Conservation (phyloP, 495 filamentous ascomycete species). For the Penicillium paxilli region DNA sequence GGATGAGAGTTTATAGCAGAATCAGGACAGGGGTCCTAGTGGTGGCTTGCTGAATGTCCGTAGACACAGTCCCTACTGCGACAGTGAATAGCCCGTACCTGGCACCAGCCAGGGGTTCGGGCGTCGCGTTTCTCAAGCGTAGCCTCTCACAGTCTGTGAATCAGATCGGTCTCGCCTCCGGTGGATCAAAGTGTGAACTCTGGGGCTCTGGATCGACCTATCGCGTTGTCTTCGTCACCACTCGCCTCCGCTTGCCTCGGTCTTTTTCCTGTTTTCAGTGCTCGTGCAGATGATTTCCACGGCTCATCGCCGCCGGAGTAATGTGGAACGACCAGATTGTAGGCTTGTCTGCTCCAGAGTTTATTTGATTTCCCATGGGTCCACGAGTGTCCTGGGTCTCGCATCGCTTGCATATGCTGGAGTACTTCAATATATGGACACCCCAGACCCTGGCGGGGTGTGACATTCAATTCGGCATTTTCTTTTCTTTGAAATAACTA, state of each 20-base stretch:
- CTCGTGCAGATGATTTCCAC: slow-evolving; percentile 10
- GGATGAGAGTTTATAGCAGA: no score
- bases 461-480: background rate
- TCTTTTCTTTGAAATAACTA: no score
- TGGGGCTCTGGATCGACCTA: slow-evolving; percentile 31
- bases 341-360: background rate
- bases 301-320: slow-evolving; percentile 10
- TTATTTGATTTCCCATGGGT: slow-evolving; percentile 8
- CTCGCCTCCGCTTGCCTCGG: slow-evolving; percentile 20
- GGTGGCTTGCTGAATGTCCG: no score
- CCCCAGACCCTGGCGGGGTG: slow-evolving; percentile 9
- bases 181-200: slow-evolving; percentile 27
- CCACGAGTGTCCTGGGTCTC: background rate
- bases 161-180: slow-evolving; percentile 13
- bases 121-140: slow-evolving; percentile 5
- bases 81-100: slow-evolving; percentile 1
- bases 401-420: no score
- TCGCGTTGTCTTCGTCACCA: slow-evolving; percentile 4
- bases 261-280: slow-evolving; percentile 21
- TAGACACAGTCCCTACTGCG: background rate
- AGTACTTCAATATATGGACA: slow-evolving; percentile 8
- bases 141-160: slow-evolving; percentile 9
- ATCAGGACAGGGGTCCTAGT: no score
- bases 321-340: background rate
- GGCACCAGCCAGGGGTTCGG: background rate